Evolutionary conservation across 495 filamentous ascomycete species (phyloP), one percentile per base, ranked within the genome.

Genomic region (Xylona heveae): DNA sequence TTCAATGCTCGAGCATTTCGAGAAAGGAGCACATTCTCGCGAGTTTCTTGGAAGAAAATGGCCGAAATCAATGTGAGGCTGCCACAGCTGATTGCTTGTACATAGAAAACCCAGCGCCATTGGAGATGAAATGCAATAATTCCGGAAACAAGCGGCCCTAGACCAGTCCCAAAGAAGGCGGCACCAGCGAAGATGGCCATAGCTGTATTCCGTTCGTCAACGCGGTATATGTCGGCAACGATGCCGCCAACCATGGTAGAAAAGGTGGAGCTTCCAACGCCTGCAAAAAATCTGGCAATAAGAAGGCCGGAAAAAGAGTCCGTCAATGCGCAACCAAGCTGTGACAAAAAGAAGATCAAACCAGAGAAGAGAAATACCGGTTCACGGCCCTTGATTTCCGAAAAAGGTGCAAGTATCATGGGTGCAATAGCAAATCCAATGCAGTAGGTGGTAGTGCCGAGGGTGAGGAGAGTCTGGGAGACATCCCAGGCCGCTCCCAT

Each of bases 161-260:
- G 51, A 1, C 82, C 84, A 0, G 80, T 93, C 1, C 84, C 88
- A 10, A 75, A 61, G 6, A 94, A 50, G 0, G 78, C 83, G 14
- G 59, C 57, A 1, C 71, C 77, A 1, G 74, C 70, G 47, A 90
- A 93, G 2, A 90, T 43, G 2, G 81, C 74, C 85, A 95, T 95
- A 3, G 84, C 78, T 2, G 74, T 79, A 41, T 93, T 92, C 20
- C 85, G 59, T 23, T 74, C 75, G 37, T 78, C 50, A 6, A 75
- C 65, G 22, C 74, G 71, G 49, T 82, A 94, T 37, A 93, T 74
- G 42, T 95, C 85, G 32, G 73, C 73, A 19, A 95, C 74, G 5
- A 94, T 77, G 0, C 85, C 85, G 21, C 85, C 85, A 2, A 92
- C 79, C 74, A 93, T 85, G 8, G 81, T 90, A 3, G 69, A 76